Base-by-base conservation (phyloP, 1,284 basidiomycete species). In the Ustilago sp. region DNA sequence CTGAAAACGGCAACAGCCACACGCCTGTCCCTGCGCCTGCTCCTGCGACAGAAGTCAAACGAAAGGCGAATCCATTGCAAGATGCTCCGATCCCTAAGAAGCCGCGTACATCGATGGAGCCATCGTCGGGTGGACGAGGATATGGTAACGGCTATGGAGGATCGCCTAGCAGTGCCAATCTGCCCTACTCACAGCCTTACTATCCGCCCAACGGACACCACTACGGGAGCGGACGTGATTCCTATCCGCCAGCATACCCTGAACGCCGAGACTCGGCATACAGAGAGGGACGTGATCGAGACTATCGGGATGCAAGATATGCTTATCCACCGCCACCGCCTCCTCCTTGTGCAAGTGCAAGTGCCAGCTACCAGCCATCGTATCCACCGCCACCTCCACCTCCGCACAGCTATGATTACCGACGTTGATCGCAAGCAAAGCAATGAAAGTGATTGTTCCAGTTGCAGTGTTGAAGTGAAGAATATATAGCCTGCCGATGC, bases 41-140 rank as follows among this genome's bases (percentile, higher is more conserved):
- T 15, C 38, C 61, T 15, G 48, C 67, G 11, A 39, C 52, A n/a
- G 69, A 73, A 12, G 53, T 54, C 57, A 77, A 77, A 61, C 66
- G 75, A 15, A 77, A 77, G 53, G 70, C 70, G 2, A 69, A 73
- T 28, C 63, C 70, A 35, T 50, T 77, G 54, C 75, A 69, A 41
- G 70, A 77, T 39, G 75, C 70, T 8, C 75, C 75, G 41, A 77
- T 77, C 60, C 75, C 75, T n/a, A 77, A 77, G 61, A 77, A 77
- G 63, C 67, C 75, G 17, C 75, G 75, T 47, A 74, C 75, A 6
- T 77, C 75, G 54, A 71, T 76, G 65, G 68, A 75, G 39, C 68
- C 68, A 0, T 67, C 63, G 5, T 59, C 41, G n/a, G 57, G 63
- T 8, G 58, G 73, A 19, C 31, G 61, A 19, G 53, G 67, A 19